Base-by-base conservation (phyloP, 352 stramenopile species). In the Phytophthora podocarpi region DNA sequence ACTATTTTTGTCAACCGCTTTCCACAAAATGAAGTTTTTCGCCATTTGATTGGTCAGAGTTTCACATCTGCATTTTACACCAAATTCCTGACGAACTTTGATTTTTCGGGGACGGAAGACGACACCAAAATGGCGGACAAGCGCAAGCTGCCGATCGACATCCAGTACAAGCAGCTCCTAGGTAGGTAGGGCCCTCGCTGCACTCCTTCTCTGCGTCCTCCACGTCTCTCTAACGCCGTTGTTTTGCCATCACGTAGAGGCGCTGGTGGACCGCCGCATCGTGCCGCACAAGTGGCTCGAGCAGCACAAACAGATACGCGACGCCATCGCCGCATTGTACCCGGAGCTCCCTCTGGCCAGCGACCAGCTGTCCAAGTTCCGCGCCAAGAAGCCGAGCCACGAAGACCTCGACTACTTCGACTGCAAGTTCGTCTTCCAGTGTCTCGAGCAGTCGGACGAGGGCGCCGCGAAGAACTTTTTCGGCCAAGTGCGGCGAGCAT, bases 111-210 rank as follows among this genome's bases (percentile, higher is more conserved):
- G n/a, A n/a, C n/a, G n/a, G n/a, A n/a, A n/a, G n/a, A n/a, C n/a
- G n/a, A n/a, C n/a, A 62, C 26, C 16, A 40, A 31, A 53, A 88
- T 90, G 81, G 68, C 72, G 30, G 81, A 90, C 62, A 68, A 78
- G 62, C 72, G 69, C 39, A 84, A 85, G 51, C 43, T 85, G 67
- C 80, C 74, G 47, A 93, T 93, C 67, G 83, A 93, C 66, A 87
- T 93, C 56, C 76, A 87, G 55, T 89, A 90, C 72, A 82, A 83
- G 46, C 86, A 91, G 69, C 78, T 93, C 8, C 67, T 93, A 20
- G 83, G 83, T 93, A 72, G 26, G 72, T 45, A n/a, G 1, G 4
- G 7, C 10, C 20, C 7, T 30, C 16, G 9, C 31, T 27, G 9
- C 23, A 21, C 13, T 6, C n/a, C 15, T 11, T 5, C 24, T 27